These are phyloP conservation scores for Gentiana dahurica DNA, from an alignment of 257 asterid species.

Conservation along the genomic window DNA sequence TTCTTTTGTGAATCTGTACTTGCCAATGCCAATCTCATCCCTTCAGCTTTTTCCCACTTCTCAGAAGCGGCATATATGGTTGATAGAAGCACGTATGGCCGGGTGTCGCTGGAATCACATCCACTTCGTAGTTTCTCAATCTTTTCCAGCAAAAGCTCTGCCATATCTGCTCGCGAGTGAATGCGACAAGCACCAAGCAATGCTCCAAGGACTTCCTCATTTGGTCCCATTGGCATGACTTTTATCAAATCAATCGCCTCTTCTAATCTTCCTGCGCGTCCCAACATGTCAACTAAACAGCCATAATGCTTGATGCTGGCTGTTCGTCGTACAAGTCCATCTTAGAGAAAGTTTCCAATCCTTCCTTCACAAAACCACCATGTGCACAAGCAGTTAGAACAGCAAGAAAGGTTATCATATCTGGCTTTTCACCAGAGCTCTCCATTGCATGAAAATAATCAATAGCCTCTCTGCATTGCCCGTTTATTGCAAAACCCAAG, in stretches of 20 bases:
- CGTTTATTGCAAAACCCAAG: conserved; percentile 51
- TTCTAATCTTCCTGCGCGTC: conserved; percentile 51
- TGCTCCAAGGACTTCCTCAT: conserved; percentile 56
- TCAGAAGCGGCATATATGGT: conserved; percentile 64
- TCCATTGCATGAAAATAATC: conserved; percentile 42
- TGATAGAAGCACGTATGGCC: conserved; percentile 47
- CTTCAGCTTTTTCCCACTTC: conserved; percentile 69
- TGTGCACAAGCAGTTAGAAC: conserved; percentile 75
- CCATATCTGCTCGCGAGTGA: conserved; percentile 36
- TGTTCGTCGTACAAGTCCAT: conserved; percentile 41
- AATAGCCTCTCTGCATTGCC: conserved; percentile 41
- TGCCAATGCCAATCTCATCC: conserved; percentile 32
- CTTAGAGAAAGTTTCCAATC: conserved; percentile 44
- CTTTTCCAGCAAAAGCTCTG: conserved; percentile 34
- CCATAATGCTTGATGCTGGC: conserved; percentile 67
- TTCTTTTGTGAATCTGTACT: conserved; percentile 37
- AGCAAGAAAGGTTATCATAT: conserved; percentile 50
- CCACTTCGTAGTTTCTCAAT: conserved; percentile 17
- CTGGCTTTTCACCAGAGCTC: conserved; percentile 32
- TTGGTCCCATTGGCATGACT: conserved; percentile 53
- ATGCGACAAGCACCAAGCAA: conserved; percentile 64
- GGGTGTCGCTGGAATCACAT: conserved; percentile 13
- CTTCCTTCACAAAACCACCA: conserved; percentile 68
- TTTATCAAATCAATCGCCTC: conserved; percentile 49
- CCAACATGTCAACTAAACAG: conserved; percentile 64